Percentiles rank a stretch among this genome's conserved stretches.
Evolutionary conservation across 768 basidiomycete genomes (phyloP).

Genomic region (Tylopilus sp.): DNA sequence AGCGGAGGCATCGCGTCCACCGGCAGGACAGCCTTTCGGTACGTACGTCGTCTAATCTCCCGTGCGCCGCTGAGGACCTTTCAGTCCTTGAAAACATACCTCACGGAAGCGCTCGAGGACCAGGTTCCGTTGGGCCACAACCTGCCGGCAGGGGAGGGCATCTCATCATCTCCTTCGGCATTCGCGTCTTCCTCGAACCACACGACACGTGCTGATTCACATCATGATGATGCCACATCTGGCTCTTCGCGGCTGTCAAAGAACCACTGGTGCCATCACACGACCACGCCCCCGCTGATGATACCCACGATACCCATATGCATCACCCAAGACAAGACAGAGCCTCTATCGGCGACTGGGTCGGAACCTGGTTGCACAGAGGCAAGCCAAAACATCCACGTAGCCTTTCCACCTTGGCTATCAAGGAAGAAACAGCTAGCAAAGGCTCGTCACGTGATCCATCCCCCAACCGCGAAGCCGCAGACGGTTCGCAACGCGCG

Average conservation of each 20-base stretch:
- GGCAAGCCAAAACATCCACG: slow-evolving; percentile 37
- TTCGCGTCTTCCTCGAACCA: background rate
- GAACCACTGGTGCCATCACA: slow-evolving; percentile 6
- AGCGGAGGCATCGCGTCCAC: slow-evolving; percentile 44
- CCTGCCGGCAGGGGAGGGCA: slow-evolving; percentile 20
- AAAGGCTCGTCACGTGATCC: slow-evolving; percentile 21
- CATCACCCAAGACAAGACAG: slow-evolving; percentile 31
- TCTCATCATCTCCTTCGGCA: slow-evolving; percentile 13
- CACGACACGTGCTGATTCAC: background rate
- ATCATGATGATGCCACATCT: background rate
- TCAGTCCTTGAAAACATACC: slow-evolving; percentile 45
- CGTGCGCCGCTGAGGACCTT: background rate
- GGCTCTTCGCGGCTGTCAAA: background rate
- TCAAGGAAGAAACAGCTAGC: slow-evolving; percentile 22
- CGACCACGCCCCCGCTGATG: background rate
- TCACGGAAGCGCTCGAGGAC: slow-evolving; percentile 49
- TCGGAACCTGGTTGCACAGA: slow-evolving; percentile 72
- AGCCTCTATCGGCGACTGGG: slow-evolving; percentile 61
- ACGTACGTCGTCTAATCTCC: slow-evolving; percentile 15
- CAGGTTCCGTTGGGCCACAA: slow-evolving; percentile 38
- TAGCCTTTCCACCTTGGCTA: slow-evolving; percentile 13
- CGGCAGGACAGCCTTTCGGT: slow-evolving; percentile 61
- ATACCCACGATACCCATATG: slow-evolving; percentile 10
- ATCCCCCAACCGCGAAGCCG: slow-evolving; percentile 17
- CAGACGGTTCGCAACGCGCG: slow-evolving; percentile 13